phyloP scores from a whole-genome alignment of 2,329 filamentous ascomycete species.

The Sporothrix luriei region DNA sequence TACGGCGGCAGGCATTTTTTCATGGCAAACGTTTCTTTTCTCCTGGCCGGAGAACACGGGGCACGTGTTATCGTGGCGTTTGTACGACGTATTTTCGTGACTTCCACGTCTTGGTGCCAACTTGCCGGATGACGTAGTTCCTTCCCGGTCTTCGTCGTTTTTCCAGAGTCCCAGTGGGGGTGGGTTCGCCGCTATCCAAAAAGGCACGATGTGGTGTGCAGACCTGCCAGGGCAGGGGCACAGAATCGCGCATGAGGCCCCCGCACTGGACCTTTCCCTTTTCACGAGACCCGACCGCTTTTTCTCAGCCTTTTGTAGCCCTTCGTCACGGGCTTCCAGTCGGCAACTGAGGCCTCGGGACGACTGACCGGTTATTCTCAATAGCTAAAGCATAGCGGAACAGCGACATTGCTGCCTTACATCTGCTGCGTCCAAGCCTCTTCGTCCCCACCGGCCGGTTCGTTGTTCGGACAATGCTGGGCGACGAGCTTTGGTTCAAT shows the following conservation, averaged over 20 bases:
- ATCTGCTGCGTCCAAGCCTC: background rate
- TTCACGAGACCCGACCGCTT: conserved; percentile 7
- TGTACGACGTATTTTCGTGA: background rate
- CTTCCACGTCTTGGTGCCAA: background rate
- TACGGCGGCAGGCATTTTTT: too few relatives aligned
- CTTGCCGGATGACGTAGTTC: conserved; percentile 17
- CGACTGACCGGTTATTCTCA: background rate
- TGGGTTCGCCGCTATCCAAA: conserved; percentile 20
- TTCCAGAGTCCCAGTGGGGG: conserved; percentile 21
- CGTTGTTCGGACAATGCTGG: background rate
- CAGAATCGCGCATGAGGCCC: conserved; percentile 15
- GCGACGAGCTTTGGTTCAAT: background rate
- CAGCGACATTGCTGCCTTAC: background rate
- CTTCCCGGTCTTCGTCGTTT: conserved; percentile 20
- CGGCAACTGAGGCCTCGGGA: background rate
- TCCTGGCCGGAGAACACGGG: background rate
- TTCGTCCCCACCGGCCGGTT: background rate
- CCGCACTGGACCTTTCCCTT: conserved; percentile 9
- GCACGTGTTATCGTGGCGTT: background rate
- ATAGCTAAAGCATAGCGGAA: background rate
- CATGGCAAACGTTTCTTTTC: background rate
- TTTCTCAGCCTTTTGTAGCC: background rate
- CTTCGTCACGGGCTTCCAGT: background rate
- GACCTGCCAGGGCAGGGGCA: conserved; percentile 19
- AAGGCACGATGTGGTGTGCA: conserved; percentile 17